A percentile compares a stretch with the other conserved stretches of the same genome.
Conservation (phyloP, 2,329 filamentous ascomycete genomes). For the Pleomassaria siparia region DNA sequence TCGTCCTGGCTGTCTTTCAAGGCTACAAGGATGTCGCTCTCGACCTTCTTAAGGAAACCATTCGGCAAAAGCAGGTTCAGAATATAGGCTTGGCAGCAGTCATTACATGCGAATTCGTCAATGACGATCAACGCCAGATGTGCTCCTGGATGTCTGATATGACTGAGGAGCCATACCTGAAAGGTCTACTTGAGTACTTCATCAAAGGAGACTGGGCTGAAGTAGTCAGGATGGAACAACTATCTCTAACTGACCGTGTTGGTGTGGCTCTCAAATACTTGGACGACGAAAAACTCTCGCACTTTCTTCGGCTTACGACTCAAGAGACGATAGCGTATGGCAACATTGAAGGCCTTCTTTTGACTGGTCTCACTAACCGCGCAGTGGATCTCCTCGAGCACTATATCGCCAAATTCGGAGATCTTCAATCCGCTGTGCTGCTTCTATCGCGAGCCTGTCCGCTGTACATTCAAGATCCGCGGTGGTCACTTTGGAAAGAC, state of each 20-base stretch:
- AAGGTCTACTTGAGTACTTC: conserved; percentile 76
- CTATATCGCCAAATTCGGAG: conserved; percentile 74
- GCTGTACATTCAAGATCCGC: conserved; percentile 74
- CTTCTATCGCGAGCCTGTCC: conserved; percentile 74
- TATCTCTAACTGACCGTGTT: conserved; percentile 73
- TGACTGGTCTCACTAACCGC: conserved; percentile 74
- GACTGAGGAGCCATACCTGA: conserved; percentile 74
- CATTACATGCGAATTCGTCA: conserved; percentile 52
- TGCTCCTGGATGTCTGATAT: conserved; percentile 64
- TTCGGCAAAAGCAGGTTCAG: conserved; percentile 66
- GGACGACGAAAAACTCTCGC: conserved; percentile 50
- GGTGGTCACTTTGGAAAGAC: conserved; percentile 77
- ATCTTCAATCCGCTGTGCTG: conserved; percentile 77
- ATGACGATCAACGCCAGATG: conserved; percentile 62
- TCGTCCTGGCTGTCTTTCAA: conserved; percentile 74
- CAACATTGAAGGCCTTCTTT: conserved; percentile 74
- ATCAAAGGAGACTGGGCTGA: conserved; percentile 74
- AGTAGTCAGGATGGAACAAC: conserved; percentile 70
- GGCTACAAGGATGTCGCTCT: conserved; percentile 70
- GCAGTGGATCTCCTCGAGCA: conserved; percentile 74
- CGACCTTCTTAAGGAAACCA: conserved; percentile 68
- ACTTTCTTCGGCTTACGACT: conserved; percentile 56
- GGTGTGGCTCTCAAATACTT: conserved; percentile 76
- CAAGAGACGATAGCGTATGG: conserved; percentile 63
- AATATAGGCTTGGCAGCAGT: conserved; percentile 53